Conservation (phyloP, 2,329 filamentous ascomycete genomes). For the Penicillium sp. region DNA sequence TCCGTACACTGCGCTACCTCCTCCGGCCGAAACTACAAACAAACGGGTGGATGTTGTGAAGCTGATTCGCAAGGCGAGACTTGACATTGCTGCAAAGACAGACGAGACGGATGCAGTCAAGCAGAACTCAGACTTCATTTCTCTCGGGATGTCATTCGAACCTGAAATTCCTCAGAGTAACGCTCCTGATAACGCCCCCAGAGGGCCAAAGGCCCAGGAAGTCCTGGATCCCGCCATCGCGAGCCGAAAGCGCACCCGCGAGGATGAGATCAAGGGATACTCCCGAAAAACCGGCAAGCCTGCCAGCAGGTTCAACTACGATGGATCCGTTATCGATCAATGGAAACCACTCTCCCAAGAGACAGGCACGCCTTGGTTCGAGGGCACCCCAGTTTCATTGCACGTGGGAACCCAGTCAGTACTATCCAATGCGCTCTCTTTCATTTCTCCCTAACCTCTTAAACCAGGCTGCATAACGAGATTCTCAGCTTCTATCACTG, state of each 20-base stretch:
- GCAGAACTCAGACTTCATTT: slow-evolving; percentile 79
- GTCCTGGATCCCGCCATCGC: slow-evolving; percentile 53
- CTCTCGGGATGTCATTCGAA: slow-evolving; percentile 65
- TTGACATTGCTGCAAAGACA: slow-evolving; percentile 54
- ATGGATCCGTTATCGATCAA: slow-evolving; percentile 52
- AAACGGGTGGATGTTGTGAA: slow-evolving; percentile 88
- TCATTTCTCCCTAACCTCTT: background rate
- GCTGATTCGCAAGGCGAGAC: slow-evolving; percentile 83
- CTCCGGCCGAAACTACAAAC: slow-evolving; percentile 65
- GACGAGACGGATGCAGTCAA: slow-evolving; percentile 56
- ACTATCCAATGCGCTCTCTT: background rate
- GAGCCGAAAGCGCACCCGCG: slow-evolving; percentile 71
- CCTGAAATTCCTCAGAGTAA: slow-evolving; percentile 8
- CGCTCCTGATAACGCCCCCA: slow-evolving; percentile 41
- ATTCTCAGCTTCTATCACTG: slow-evolving; percentile 86
- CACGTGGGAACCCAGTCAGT: slow-evolving; percentile 38
- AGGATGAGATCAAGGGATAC: slow-evolving; percentile 65
- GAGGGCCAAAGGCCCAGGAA: slow-evolving; percentile 34
- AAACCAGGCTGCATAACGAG: slow-evolving; percentile 76
- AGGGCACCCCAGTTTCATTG: slow-evolving; percentile 29
- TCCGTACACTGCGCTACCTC: slow-evolving; percentile 84
- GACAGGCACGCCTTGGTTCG: slow-evolving; percentile 63
- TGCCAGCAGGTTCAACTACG: slow-evolving; percentile 49
- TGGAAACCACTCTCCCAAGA: slow-evolving; percentile 52
- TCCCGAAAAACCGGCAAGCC: slow-evolving; percentile 56